Percentiles rank a stretch among this genome's conserved stretches.
Conservation (phyloP, 2,329 filamentous ascomycete genomes). For the Pseudofabraea citricarpa region DNA sequence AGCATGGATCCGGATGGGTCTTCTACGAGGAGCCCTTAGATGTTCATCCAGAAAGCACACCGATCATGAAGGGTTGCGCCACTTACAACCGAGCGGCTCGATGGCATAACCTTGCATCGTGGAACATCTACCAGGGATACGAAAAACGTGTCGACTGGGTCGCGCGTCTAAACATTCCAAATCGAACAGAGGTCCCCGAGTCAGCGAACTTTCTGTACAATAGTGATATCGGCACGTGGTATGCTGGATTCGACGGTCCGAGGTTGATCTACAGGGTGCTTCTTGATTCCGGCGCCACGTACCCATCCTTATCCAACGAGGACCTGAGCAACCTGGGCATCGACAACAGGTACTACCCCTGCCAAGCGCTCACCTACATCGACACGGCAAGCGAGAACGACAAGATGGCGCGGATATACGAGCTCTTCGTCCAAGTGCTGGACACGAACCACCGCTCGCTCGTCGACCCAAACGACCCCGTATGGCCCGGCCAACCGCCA, state of each 20-base stretch:
- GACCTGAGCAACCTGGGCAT: conserved; percentile 34
- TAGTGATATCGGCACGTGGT: no score
- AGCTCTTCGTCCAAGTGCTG: conserved; percentile 30
- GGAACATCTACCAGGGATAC: no score
- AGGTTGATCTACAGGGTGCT: conserved; percentile 30
- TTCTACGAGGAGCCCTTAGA: conserved; percentile 41
- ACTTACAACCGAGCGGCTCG: no score
- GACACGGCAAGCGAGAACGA: conserved; percentile 15
- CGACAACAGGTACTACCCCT: conserved; percentile 28
- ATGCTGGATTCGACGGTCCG: conserved; percentile 18
- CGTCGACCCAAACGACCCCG: conserved; percentile 20
- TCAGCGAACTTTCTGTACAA: no score
- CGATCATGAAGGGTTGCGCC: not conserved
- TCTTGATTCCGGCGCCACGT: conserved; percentile 39
- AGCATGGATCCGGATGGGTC: conserved; percentile 37
- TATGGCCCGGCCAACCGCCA: conserved; percentile 6
- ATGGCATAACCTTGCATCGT: no score
- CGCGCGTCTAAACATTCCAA: no score
- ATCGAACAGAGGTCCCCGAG: no score
- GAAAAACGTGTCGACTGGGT: no score
- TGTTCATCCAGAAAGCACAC: conserved; percentile 10
- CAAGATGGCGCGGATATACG: conserved; percentile 27
- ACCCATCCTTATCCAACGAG: conserved; percentile 30
- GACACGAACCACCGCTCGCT: conserved; percentile 18
- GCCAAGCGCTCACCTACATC: conserved; percentile 27